Percentiles rank a stretch among this genome's conserved stretches.
Evolutionary conservation across 148 eudicot species (phyloP).

Genomic region (Vaccinium darrowii): DNA sequence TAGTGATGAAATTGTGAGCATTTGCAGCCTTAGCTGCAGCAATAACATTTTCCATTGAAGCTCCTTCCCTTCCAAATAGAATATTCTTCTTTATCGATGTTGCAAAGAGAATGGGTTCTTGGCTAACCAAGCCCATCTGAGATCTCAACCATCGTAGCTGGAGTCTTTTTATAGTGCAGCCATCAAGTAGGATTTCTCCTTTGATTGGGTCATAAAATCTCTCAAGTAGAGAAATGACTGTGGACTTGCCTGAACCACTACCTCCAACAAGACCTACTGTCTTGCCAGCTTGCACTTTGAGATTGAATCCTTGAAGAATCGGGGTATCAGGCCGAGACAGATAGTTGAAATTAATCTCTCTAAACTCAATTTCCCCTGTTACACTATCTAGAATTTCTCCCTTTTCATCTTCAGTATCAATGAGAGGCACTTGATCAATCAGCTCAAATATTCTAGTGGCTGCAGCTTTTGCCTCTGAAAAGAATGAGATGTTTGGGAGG

Average conservation of each 20-base stretch:
- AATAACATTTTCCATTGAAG: conserved; percentile 29
- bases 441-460: conserved; percentile 34
- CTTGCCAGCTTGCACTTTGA: conserved; percentile 36
- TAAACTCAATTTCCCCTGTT: conserved; percentile 43
- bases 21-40: conserved; percentile 41
- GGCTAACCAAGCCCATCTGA: conserved; percentile 46
- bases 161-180: conserved; percentile 29
- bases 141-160: conserved; percentile 45
- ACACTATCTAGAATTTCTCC: conserved; percentile 28
- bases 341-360: conserved; percentile 34
- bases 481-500: conserved; percentile 40
- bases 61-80: conserved; percentile 40
- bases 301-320: conserved; percentile 37
- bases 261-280: conserved; percentile 49
- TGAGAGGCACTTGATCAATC: conserved; percentile 35
- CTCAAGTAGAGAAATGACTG: conserved; percentile 37
- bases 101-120: conserved; percentile 46
- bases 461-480: conserved; percentile 35
- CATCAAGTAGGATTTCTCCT: conserved; percentile 48
- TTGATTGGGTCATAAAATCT: conserved; percentile 40
- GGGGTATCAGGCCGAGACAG: conserved; percentile 35
- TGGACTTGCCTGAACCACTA: conserved; percentile 52
- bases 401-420: conserved; percentile 28
- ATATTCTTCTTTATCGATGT: conserved; percentile 45
- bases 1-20: conserved; percentile 39